phyloP scores from a whole-genome alignment of 2,329 filamentous ascomycete species.

The Monosporascus sp. region DNA sequence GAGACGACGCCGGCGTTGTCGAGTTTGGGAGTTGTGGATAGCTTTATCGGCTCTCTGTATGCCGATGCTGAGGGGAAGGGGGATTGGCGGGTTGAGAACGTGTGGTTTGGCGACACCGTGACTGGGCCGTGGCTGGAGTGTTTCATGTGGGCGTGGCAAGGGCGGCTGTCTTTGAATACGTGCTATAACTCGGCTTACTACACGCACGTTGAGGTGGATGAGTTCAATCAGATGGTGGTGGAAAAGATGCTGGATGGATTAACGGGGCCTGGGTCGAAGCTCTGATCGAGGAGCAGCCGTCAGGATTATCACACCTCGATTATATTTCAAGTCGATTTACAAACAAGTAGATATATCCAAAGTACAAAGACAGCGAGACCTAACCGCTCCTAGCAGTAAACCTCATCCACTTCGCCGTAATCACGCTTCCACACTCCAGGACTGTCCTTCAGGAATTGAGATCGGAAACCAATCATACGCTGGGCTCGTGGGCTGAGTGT shows the following conservation, averaged over 20 bases:
- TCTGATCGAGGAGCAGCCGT: not conserved
- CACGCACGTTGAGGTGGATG: constrained; percentile 2
- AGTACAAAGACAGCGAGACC: not conserved
- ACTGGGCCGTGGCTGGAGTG: constrained; percentile 7
- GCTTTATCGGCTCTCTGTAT: constrained; percentile 4
- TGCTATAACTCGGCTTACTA: constrained; percentile 9
- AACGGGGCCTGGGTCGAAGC: not conserved
- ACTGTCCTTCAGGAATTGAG: constrained; percentile 20
- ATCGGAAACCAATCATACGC: constrained; percentile 22
- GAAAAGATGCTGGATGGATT: constrained; percentile 5
- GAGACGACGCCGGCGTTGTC: constrained; percentile 8
- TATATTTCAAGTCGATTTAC: not conserved
- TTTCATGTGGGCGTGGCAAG: constrained; percentile 10
- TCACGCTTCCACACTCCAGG: constrained; percentile 22
- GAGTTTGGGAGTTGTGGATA: constrained; percentile 6
- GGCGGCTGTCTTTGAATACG: constrained; percentile 4
- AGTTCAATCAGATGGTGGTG: constrained; percentile 4
- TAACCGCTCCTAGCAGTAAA: constrained; percentile 2
- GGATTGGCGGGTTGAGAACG: constrained; percentile 1
- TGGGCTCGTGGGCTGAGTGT: constrained; percentile 16
- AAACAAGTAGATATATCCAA: not conserved
- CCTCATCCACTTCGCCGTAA: constrained; percentile 9
- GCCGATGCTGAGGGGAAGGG: constrained; percentile 3
- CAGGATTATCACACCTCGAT: not conserved
- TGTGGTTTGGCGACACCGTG: constrained; percentile 7